Percentiles rank a stretch among this genome's conserved stretches.
Conservation (phyloP, 2,329 filamentous ascomycete species). For the Fusarium humuli region DNA sequence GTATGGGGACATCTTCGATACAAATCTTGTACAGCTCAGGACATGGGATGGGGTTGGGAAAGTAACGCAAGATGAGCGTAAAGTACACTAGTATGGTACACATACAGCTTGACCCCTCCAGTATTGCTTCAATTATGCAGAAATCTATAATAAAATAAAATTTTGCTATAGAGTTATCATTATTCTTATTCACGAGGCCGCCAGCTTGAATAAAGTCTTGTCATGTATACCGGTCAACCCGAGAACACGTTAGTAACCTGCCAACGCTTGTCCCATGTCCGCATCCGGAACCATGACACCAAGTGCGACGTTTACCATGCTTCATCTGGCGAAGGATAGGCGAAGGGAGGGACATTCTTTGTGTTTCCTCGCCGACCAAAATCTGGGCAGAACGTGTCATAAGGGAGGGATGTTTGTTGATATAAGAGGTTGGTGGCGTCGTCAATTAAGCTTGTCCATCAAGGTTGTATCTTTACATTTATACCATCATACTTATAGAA, state of each 20-base stretch:
- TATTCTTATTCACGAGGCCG: background rate
- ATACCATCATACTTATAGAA: background rate
- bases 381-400: background rate
- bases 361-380: slow-evolving; percentile 11
- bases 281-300: slow-evolving; percentile 23
- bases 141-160: background rate
- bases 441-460: background rate
- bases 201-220: background rate
- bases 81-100: too few species aligned
- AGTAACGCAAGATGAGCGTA: background rate
- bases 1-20: background rate
- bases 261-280: slow-evolving; percentile 4
- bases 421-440: slow-evolving; percentile 8
- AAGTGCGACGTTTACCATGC: slow-evolving; percentile 18
- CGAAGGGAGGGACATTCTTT: background rate
- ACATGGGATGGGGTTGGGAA: background rate
- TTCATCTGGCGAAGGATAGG: slow-evolving; percentile 31
- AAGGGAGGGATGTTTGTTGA: background rate
- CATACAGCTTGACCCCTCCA: too few species aligned
- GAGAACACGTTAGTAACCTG: background rate
- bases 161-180: background rate
- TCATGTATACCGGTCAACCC: background rate
- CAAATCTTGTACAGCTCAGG: background rate
- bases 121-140: background rate
- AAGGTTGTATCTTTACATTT: background rate